Conservation (phyloP, 1,284 basidiomycete species). For the Stereum hirsutum region DNA sequence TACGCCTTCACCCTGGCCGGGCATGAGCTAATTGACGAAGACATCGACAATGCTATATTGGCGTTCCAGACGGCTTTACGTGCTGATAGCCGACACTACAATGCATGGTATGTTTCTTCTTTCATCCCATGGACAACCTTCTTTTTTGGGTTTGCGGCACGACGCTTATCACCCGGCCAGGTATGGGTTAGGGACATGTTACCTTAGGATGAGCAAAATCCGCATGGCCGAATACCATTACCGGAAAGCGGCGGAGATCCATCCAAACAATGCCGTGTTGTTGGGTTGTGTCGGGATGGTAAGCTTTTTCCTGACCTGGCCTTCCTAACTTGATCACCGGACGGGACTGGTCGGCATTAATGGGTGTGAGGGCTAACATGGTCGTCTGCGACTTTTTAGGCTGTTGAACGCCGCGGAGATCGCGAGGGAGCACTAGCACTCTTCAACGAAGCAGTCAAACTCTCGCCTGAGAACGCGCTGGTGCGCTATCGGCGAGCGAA, state of each 20-base stretch:
- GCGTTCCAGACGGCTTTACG: slow-evolving; percentile 88
- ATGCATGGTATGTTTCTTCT: slow-evolving; percentile 70
- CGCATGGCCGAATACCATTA: slow-evolving; percentile 92
- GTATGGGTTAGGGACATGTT: slow-evolving; percentile 96
- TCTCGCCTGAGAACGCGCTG: slow-evolving; percentile 78
- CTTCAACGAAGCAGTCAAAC: slow-evolving; percentile 70
- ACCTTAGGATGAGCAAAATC: slow-evolving; percentile 84
- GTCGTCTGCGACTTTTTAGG: too few species aligned
- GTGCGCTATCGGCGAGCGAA: slow-evolving; percentile 87
- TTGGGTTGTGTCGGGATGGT: slow-evolving; percentile 89
- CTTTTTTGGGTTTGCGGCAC: slow-evolving; percentile 3
- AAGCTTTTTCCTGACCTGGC: slow-evolving; percentile 6
- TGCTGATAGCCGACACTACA: slow-evolving; percentile 85
- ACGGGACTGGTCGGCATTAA: too few species aligned
- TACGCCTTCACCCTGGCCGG: slow-evolving; percentile 93
- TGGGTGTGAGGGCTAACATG: too few species aligned
- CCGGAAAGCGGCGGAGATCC: slow-evolving; percentile 81
- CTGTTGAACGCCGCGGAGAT: slow-evolving; percentile 74
- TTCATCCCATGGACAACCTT: slow-evolving; percentile 6
- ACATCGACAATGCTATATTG: slow-evolving; percentile 80
- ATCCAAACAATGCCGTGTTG: slow-evolving; percentile 85
- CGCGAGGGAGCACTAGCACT: slow-evolving; percentile 62
- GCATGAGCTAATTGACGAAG: slow-evolving; percentile 91
- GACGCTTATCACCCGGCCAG: slow-evolving; percentile 31
- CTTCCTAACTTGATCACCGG: slow-evolving; percentile 1